Evolutionary conservation across 2,329 filamentous ascomycete genomes (phyloP).

Genomic region (Rhynchosporium agropyri): DNA sequence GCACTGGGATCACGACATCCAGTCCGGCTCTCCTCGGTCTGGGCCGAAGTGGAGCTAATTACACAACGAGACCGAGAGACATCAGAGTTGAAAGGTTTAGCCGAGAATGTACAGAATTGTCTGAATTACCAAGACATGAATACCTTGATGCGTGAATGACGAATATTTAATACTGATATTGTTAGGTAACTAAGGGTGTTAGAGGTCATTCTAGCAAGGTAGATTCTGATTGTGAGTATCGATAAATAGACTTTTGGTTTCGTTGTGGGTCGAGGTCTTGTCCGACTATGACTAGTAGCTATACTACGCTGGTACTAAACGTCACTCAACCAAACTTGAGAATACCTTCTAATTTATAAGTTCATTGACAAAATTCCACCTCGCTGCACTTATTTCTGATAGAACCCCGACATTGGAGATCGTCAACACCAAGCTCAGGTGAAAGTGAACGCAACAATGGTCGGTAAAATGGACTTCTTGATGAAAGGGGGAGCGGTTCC

Average conservation of each 20-base stretch:
- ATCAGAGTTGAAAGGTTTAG: neutral
- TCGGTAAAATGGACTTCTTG: neutral
- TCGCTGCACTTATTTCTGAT: neutral
- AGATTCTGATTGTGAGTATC: neutral
- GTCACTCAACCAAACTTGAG: neutral
- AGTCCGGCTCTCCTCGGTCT: neutral
- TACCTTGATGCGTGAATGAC: constrained; percentile 8
- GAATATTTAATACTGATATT: neutral
- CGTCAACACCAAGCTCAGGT: neutral
- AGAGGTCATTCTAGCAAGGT: neutral
- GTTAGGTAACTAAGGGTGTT: neutral
- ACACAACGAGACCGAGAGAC: constrained; percentile 7
- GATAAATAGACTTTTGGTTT: neutral
- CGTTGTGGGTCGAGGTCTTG: constrained; percentile 7
- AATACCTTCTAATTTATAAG: neutral
- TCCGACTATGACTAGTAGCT: neutral
- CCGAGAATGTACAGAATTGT: neutral
- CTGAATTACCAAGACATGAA: neutral
- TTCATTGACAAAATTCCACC: neutral
- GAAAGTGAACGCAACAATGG: neutral
- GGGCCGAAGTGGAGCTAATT: constrained; percentile 6
- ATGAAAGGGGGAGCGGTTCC: neutral
- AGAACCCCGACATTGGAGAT: neutral
- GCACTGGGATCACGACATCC: constrained; percentile 3
- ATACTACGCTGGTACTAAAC: neutral